A percentile compares a stretch with the other conserved stretches of the same genome.
These are phyloP conservation scores for Chytridium lagenaria DNA, from an alignment of 371 early-diverging fungal species.

Conservation along the genomic window DNA sequence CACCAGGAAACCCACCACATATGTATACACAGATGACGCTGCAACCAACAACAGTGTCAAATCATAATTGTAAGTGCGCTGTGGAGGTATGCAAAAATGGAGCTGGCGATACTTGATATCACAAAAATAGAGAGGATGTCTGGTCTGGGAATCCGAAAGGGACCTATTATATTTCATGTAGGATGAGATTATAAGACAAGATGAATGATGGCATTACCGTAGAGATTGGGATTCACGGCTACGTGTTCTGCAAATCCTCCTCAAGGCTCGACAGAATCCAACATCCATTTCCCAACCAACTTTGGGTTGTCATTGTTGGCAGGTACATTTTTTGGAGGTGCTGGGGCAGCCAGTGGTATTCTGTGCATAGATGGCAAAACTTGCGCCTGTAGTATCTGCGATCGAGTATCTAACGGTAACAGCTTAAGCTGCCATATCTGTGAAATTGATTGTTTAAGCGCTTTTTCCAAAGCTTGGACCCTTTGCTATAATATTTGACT, in stretches of 20 bases:
- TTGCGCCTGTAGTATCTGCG: no score
- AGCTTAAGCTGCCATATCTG: no score
- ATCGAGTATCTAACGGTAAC: no score
- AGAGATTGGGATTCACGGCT: slow-evolving; percentile 72
- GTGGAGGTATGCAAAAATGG: slow-evolving; percentile 74
- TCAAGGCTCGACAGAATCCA: slow-evolving; percentile 58
- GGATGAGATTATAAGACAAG: no score
- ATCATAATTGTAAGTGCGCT: slow-evolving; percentile 69
- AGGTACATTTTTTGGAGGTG: no score
- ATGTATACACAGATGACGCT: slow-evolving; percentile 79
- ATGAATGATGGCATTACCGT: no score
- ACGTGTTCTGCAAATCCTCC: slow-evolving; percentile 61
- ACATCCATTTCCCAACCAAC: slow-evolving; percentile 62
- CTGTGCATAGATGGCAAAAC: no score
- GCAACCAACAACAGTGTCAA: slow-evolving; percentile 83
- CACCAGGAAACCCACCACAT: slow-evolving; percentile 70
- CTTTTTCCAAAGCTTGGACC: no score
- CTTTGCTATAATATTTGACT: no score
- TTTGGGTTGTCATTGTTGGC: no score
- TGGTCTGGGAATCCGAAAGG: slow-evolving; percentile 96
- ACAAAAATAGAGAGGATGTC: slow-evolving; percentile 91
- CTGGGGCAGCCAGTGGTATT: no score
- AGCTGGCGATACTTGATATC: slow-evolving; percentile 83
- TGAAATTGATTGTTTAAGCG: no score
- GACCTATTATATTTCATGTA: slow-evolving; percentile 72